A percentile compares a stretch with the other conserved stretches of the same genome.
phyloP scores from a whole-genome alignment of 2,329 filamentous ascomycete species.

The Colletotrichum chrysophilum region DNA sequence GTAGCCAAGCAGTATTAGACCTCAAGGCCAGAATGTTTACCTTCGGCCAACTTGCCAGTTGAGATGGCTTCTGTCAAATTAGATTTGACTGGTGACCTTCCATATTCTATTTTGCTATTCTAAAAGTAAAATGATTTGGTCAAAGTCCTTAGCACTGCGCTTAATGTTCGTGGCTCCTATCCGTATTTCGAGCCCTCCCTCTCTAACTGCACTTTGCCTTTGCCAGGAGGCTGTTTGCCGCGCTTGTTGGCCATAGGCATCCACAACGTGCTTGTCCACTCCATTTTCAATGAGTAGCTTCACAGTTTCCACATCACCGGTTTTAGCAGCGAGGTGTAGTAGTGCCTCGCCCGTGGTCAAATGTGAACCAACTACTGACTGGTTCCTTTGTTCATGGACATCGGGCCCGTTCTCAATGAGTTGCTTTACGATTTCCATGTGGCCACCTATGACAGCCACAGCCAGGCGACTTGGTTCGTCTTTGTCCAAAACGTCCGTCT shows the following conservation, averaged over 20 bases:
- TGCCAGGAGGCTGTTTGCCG: rapidly evolving
- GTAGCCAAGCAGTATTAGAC: no score
- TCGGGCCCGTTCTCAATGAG: background rate
- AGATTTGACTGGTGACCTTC: rapidly evolving
- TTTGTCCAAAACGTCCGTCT: background rate
- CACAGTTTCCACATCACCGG: rapidly evolving
- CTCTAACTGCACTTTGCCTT: rapidly evolving
- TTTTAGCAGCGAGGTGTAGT: rapidly evolving
- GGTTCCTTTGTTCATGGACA: background rate
- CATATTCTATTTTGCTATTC: background rate
- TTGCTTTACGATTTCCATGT: rapidly evolving
- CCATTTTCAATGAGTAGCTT: background rate
- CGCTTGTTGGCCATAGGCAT: no score
- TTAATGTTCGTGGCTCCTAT: rapidly evolving
- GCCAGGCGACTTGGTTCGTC: background rate
- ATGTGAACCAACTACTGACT: no score
- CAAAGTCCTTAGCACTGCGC: no score
- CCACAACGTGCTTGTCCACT: background rate
- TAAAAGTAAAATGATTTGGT: background rate
- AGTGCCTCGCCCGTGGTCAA: no score
- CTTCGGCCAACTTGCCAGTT: no score
- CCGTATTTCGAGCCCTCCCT: background rate
- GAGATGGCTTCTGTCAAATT: background rate
- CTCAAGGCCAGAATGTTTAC: no score
- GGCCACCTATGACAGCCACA: background rate